Evolutionary conservation across 2,329 filamentous ascomycete species (phyloP).

Genomic region (Blastomyces gilchristii): DNA sequence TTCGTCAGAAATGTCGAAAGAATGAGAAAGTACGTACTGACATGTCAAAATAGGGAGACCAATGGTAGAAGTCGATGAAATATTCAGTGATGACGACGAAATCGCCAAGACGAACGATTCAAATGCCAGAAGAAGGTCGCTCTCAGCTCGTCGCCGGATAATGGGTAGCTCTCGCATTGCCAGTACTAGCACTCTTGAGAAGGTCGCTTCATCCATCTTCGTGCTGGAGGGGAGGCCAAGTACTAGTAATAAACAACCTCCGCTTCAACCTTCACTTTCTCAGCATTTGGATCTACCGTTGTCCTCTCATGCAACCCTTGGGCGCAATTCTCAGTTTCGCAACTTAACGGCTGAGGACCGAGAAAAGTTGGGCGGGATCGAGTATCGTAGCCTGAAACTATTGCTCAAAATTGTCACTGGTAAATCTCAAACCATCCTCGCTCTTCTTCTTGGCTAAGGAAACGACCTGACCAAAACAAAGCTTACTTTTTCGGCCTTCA

Average conservation of each 20-base stretch:
- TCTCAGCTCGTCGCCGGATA: slow-evolving; percentile 1
- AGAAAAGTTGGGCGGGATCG: slow-evolving; percentile 43
- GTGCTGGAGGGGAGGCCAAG: slow-evolving; percentile 24
- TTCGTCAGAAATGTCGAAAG: neutral
- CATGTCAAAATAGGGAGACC: neutral
- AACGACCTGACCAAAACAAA: slow-evolving; percentile 13
- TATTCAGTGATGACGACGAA: slow-evolving; percentile 3
- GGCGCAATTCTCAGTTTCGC: slow-evolving; percentile 39
- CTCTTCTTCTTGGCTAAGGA: neutral
- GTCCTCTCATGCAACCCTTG: slow-evolving; percentile 36
- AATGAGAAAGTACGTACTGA: neutral
- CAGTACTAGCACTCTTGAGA: slow-evolving; percentile 30
- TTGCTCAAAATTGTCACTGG: slow-evolving; percentile 38
- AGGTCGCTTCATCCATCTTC: slow-evolving; percentile 32
- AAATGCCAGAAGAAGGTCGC: slow-evolving; percentile 1
- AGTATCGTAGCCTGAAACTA: slow-evolving; percentile 43
- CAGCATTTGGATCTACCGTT: slow-evolving; percentile 30
- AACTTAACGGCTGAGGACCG: slow-evolving; percentile 35
- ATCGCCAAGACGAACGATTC: slow-evolving; percentile 4
- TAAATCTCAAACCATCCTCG: slow-evolving; percentile 21
- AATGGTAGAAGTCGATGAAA: slow-evolving; percentile 3
- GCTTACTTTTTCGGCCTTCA: slow-evolving; percentile 41
- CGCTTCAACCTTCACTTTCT: slow-evolving; percentile 10
- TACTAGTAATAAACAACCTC: slow-evolving; percentile 9
- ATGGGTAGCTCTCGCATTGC: slow-evolving; percentile 16